phyloP scores from a whole-genome alignment of 2,329 filamentous ascomycete genomes.

The Chrysosporium keratinophilum region DNA sequence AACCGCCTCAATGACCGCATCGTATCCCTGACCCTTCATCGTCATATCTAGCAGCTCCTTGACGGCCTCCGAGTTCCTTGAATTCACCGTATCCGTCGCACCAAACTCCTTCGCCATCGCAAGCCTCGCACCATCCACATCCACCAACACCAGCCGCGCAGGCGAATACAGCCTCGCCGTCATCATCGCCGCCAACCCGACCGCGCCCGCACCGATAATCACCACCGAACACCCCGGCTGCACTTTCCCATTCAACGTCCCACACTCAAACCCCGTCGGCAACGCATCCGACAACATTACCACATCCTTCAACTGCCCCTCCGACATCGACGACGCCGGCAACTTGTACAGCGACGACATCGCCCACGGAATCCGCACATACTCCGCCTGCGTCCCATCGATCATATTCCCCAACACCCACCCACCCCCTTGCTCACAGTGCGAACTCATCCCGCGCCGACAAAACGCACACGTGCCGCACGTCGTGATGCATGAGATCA shows the following conservation, averaged over 20 bases:
- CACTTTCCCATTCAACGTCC: slow-evolving; percentile 44
- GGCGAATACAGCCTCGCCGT: slow-evolving; percentile 48
- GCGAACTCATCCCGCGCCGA: slow-evolving; percentile 39
- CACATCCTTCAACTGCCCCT: slow-evolving; percentile 26
- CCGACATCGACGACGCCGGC: slow-evolving; percentile 31
- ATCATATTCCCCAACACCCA: slow-evolving; percentile 36
- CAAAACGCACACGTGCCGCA: slow-evolving; percentile 39
- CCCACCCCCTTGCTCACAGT: slow-evolving; percentile 45
- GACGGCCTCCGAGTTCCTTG: slow-evolving; percentile 28
- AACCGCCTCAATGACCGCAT: slow-evolving; percentile 50
- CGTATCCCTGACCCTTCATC: slow-evolving; percentile 42
- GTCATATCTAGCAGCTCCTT: slow-evolving; percentile 32
- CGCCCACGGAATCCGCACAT: slow-evolving; percentile 44
- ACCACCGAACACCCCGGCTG: slow-evolving; percentile 44
- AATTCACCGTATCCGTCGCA: slow-evolving; percentile 39
- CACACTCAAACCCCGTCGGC: slow-evolving; percentile 46
- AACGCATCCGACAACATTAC: slow-evolving; percentile 49
- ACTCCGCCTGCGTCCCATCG: slow-evolving; percentile 48
- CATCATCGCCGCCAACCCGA: slow-evolving; percentile 37
- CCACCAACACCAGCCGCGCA: slow-evolving; percentile 43
- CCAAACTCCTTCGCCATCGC: slow-evolving; percentile 41
- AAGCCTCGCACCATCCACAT: slow-evolving; percentile 42
- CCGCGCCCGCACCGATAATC: slow-evolving; percentile 47
- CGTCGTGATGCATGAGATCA: slow-evolving; percentile 44
- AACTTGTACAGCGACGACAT: slow-evolving; percentile 40